Base-by-base conservation (phyloP, 257 asterid genomes). In the Petunia axillaris region DNA sequence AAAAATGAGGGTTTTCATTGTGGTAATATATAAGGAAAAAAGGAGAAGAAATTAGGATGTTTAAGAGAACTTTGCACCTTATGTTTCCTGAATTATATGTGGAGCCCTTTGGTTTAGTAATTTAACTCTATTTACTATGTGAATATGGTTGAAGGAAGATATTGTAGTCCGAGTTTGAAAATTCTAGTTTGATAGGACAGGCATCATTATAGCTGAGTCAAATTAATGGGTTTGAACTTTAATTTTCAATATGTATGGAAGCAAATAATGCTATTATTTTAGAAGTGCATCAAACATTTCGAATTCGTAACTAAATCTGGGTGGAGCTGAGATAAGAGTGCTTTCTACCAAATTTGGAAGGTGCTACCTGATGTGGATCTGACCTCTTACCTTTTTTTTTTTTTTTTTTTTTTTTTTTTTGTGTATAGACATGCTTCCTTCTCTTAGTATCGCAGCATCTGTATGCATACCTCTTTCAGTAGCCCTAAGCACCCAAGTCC, bases 231-330 rank as follows among this genome's bases (percentile, higher is more conserved):
- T 48, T 15, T 71, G 6, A 15, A 35, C 36, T 73, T 73, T 3
- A 50, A 35, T 11, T 36, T 48, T 5, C 9, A 50, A 73, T 50
- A 13, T 50, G 6, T 35, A 38, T 44, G 8, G 78, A 50, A 11
- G 14, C 50, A 73, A 70, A 25, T 35, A 48, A 0, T 46, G 6
- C 60, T 48, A 48, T 35, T 48, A 48, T 25, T 48, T 36, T 48
- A 48, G 62, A 71, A 48, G 75, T 35, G 77, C 60, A 46, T 71
- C 62, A 71, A 35, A 5, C 62, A 35, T 35, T 48, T 71, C 60
- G 59, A 71, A 48, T 10, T 71, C 25, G 59, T 59, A 48, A 59
- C 77, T 46, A 25, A 71, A 48, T 71, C 5, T 70, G 59, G 77
- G 25, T 71, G 43, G 35, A 68, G 57, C 5, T 46, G 77, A 48